phyloP scores from a whole-genome alignment of 495 filamentous ascomycete species.

The Aspergillus indologenus region DNA sequence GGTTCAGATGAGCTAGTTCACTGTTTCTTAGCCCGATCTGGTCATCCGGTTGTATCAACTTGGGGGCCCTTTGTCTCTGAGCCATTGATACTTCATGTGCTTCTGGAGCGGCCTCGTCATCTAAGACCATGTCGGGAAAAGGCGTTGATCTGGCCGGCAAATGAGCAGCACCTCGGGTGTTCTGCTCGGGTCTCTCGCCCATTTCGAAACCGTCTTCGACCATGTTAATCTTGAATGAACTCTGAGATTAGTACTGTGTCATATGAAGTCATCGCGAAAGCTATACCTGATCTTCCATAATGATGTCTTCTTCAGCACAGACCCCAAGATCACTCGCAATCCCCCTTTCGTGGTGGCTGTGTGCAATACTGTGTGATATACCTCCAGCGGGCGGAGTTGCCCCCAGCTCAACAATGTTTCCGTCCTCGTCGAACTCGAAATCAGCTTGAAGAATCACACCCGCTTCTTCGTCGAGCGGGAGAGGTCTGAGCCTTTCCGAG shows the following conservation, averaged over 20 bases:
- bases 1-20: slow-evolving; percentile 56
- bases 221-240: neutral
- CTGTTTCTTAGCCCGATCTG: slow-evolving; percentile 45
- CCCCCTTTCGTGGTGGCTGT: slow-evolving; percentile 31
- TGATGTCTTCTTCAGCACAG: slow-evolving; percentile 12
- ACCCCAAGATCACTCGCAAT: slow-evolving; percentile 15
- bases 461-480: slow-evolving; percentile 40
- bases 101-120: neutral
- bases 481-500: slow-evolving; percentile 16
- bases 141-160: neutral
- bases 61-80: slow-evolving; percentile 21
- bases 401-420: slow-evolving; percentile 50
- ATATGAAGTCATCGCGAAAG: slow-evolving; percentile 3
- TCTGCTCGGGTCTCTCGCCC: neutral
- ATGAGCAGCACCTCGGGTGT: neutral
- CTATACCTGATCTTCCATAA: slow-evolving; percentile 24
- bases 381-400: slow-evolving; percentile 7
- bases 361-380: neutral
- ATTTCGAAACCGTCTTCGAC: slow-evolving; percentile 17
- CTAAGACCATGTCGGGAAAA: neutral
- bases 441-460: slow-evolving; percentile 58
- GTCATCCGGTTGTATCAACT: slow-evolving; percentile 23
- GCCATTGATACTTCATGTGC: slow-evolving; percentile 20
- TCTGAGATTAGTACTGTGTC: neutral
- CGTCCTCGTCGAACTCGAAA: slow-evolving; percentile 64